phyloP scores from a whole-genome alignment of 768 basidiomycete genomes.

The Tricholoma bakamatsutake region DNA sequence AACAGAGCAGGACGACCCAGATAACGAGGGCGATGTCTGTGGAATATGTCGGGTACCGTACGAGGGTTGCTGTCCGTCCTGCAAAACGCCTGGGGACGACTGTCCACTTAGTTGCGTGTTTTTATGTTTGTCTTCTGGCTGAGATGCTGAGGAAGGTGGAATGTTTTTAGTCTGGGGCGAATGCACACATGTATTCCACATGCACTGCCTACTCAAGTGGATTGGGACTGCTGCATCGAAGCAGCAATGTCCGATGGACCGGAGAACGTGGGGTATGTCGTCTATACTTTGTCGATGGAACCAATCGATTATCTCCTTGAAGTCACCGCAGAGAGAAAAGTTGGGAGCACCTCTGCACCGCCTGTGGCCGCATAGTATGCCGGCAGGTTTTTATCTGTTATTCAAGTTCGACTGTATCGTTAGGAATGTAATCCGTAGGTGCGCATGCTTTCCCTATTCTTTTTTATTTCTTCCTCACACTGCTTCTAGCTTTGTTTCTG shows the following conservation, averaged over 20 bases:
- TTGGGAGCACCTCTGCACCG: slow-evolving; percentile 17
- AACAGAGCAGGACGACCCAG: slow-evolving; percentile 30
- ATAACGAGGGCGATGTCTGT: slow-evolving; percentile 57
- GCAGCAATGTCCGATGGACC: slow-evolving; percentile 98
- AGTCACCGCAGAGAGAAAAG: slow-evolving; percentile 54
- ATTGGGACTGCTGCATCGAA: slow-evolving; percentile 85
- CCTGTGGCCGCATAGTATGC: not conserved
- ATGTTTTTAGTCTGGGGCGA: slow-evolving; percentile 82
- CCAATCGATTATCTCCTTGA: not conserved
- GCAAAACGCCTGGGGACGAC: slow-evolving; percentile 95
- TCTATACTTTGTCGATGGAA: not conserved
- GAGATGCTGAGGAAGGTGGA: not conserved
- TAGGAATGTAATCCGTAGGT: not conserved
- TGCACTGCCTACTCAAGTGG: slow-evolving; percentile 99
- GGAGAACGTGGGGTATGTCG: slow-evolving; percentile 81
- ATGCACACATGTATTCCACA: slow-evolving; percentile 96
- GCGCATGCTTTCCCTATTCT: not conserved
- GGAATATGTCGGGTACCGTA: slow-evolving; percentile 90
- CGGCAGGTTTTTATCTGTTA: not conserved
- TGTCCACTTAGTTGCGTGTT: slow-evolving; percentile 75
- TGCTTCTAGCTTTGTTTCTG: too few relatives aligned
- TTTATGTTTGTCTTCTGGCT: not conserved
- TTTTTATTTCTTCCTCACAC: not conserved
- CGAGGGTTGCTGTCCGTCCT: slow-evolving; percentile 93
- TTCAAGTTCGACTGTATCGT: not conserved